Conservation (phyloP, 495 filamentous ascomycete genomes). For the Immersiella caudata region DNA sequence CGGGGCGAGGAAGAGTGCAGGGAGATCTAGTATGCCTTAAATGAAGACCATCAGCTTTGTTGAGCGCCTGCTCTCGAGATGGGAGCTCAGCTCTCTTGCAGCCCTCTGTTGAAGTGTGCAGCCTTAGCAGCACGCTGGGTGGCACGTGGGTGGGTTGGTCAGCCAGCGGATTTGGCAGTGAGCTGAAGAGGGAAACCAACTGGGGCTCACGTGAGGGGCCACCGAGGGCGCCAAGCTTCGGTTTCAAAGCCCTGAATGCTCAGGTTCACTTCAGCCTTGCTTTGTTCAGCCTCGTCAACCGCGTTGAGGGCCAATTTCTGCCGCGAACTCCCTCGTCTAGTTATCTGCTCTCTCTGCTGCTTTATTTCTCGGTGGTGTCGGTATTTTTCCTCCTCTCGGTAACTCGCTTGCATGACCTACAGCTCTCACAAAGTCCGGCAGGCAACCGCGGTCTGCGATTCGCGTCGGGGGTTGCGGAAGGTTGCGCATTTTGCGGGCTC, state of each 20-base stretch:
- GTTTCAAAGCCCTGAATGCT: background rate
- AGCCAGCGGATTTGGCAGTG: too few species aligned
- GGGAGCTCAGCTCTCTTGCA: too few species aligned
- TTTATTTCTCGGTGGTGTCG: background rate
- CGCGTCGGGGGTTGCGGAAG: background rate
- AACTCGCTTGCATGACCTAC: background rate
- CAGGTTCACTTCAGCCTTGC: slow-evolving; percentile 1
- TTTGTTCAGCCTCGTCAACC: slow-evolving; percentile 16
- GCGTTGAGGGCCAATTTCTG: background rate
- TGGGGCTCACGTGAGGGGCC: background rate
- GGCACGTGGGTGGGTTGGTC: background rate
- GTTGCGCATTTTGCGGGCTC: background rate
- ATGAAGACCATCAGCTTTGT: too few species aligned
- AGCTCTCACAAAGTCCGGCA: background rate
- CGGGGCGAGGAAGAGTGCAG: too few species aligned
- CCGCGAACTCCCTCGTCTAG: background rate
- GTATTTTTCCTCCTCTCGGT: background rate
- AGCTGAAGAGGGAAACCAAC: too few species aligned
- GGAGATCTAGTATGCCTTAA: too few species aligned
- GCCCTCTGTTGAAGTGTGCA: too few species aligned
- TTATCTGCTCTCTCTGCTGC: background rate
- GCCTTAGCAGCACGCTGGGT: too few species aligned
- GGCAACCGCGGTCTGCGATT: background rate
- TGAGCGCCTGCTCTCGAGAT: too few species aligned
- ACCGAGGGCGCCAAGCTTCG: background rate